These are phyloP conservation scores for Beverwykella pulmonaria DNA, from an alignment of 495 filamentous ascomycete species.

Conservation along the genomic window DNA sequence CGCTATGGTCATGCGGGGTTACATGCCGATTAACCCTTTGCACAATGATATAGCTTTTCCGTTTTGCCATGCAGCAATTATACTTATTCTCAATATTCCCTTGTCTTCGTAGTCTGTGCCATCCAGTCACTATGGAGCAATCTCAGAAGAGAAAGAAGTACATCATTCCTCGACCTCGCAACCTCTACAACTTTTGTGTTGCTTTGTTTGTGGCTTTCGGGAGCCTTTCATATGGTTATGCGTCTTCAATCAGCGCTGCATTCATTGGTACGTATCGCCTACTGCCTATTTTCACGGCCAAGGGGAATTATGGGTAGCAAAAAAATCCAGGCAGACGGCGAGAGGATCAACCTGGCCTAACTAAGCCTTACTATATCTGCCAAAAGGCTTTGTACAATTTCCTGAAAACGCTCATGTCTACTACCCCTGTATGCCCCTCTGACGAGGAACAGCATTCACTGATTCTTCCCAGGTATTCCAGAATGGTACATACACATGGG, in stretches of 20 bases:
- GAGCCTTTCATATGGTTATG: constrained; percentile 33
- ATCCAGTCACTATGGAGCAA: neutral
- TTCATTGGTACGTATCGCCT: constrained; percentile 17
- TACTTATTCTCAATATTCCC: no score
- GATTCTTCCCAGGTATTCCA: constrained; percentile 3
- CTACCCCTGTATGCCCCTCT: no score
- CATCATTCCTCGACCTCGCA: constrained; percentile 29
- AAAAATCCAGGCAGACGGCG: no score
- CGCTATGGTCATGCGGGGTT: neutral
- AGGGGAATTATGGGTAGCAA: no score
- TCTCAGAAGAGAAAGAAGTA: constrained; percentile 5
- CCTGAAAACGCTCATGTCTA: no score
- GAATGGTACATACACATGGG: constrained; percentile 30
- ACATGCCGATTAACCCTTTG: neutral
- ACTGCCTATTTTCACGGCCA: no score
- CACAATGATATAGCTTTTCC: neutral
- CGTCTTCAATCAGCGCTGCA: constrained; percentile 33
- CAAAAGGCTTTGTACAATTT: no score
- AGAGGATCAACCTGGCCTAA: no score
- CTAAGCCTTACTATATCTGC: no score
- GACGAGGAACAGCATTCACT: neutral
- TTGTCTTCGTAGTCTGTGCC: no score
- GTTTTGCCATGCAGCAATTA: no score
- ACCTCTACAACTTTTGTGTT: constrained; percentile 31
- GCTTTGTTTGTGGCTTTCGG: constrained; percentile 34